Base-by-base conservation (phyloP, 148 eudicot genomes). In the Nepenthes gracilis region DNA sequence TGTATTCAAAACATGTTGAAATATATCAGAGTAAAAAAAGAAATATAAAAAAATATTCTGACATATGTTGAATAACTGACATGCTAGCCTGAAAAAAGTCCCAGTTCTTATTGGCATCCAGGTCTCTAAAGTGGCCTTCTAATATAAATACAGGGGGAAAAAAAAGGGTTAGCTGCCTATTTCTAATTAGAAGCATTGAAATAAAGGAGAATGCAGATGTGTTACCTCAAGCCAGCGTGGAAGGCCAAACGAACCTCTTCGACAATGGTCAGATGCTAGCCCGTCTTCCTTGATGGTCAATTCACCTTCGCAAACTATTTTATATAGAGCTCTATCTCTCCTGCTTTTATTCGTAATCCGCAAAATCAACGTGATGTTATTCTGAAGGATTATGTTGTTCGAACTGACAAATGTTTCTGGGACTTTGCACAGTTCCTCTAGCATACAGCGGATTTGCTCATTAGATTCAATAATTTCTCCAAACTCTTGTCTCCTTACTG, bases 171-270 rank as follows among this genome's bases (percentile, higher is more conserved):
- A 8, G 8, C 23, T 40, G 45, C 45, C 4, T 40, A 58, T 2
- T 58, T 10, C 40, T 9, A 32, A 43, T 60, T 36, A 60, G 10
- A 43, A 60, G 36, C 47, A 45, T 43, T 9, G 47, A 48, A 58
- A 47, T 62, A 43, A 23, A 34, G 36, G 35, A 53, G 43, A 35
- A 36, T 47, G 38, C 9, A 60, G 40, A 64, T 66, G 67, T 60
- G 34, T 70, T 77, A 94, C 99, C 99, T 86, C 75, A 64, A 94
- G 97, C 99, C 99, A 94, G 55, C 74, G 85, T 12, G 99, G 97
- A 75, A 86, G 82, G 60, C 99, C 97, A 71, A 83, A 89, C 74
- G 87, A 85, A 63, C 95, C 97, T 76, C 89, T 82, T 43, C 92
- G 84, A 55, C 64, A 71, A 70, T 86, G 90, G 67, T 83, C 68